A percentile compares a stretch with the other conserved stretches of the same genome.
Conservation (phyloP, 2,329 filamentous ascomycete species). For the Pleomassaria siparia region DNA sequence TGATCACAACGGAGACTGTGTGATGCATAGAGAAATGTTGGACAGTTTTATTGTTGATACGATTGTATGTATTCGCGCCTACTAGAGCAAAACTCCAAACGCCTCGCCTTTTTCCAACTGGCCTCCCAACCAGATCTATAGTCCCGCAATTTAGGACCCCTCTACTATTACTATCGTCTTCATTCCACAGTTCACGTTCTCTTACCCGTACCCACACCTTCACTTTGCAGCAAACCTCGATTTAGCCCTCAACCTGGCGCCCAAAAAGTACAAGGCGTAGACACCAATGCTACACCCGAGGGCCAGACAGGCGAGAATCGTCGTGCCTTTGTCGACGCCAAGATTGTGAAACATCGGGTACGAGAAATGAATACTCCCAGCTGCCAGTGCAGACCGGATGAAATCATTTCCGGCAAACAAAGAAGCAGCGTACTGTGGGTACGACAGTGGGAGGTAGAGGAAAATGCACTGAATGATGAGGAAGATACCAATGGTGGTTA, state of each 20-base stretch:
- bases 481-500: slow-evolving; percentile 51
- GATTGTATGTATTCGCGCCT: too few species aligned
- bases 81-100: neutral
- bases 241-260: slow-evolving; percentile 31
- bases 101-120: neutral
- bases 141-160: neutral
- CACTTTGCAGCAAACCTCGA: slow-evolving; percentile 37
- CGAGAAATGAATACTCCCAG: slow-evolving; percentile 61
- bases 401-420: slow-evolving; percentile 68
- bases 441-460: slow-evolving; percentile 66
- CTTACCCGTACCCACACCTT: neutral
- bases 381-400: slow-evolving; percentile 57
- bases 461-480: slow-evolving; percentile 54
- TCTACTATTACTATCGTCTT: too few species aligned
- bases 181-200: neutral
- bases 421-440: slow-evolving; percentile 49
- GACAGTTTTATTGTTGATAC: too few species aligned
- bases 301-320: slow-evolving; percentile 53
- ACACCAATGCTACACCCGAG: slow-evolving; percentile 55
- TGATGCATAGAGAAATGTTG: too few species aligned
- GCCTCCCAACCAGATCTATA: neutral
- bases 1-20: too few species aligned
- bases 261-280: slow-evolving; percentile 57
- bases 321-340: slow-evolving; percentile 60
- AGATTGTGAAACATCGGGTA: slow-evolving; percentile 62